Evolutionary conservation across 345 rosid genomes (phyloP).

Genomic region (Sisymbrium altissimum): DNA sequence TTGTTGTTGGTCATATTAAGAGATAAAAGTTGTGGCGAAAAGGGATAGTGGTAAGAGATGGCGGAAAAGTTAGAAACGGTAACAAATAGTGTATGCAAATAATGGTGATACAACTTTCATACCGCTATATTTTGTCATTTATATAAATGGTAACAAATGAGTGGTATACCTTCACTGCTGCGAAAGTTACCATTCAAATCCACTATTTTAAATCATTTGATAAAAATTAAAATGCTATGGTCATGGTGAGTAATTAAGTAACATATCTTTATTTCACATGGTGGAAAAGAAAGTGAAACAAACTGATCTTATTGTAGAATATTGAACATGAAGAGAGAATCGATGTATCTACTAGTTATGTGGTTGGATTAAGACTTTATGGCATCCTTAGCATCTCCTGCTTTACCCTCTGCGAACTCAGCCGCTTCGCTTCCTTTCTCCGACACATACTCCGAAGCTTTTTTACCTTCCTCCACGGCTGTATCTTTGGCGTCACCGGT

Average conservation of each 20-base stretch:
- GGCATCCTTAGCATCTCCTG: slow-evolving; percentile 29
- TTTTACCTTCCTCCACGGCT: slow-evolving; percentile 2
- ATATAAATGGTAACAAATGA: no score
- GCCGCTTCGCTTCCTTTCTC: slow-evolving; percentile 39
- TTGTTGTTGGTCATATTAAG: no score
- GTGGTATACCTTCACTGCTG: no score
- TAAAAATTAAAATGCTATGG: background rate
- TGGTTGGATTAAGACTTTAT: slow-evolving; percentile 7
- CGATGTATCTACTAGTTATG: slow-evolving; percentile 13
- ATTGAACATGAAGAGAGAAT: background rate
- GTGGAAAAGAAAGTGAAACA: background rate
- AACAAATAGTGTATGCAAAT: no score
- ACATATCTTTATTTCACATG: background rate
- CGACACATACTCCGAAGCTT: slow-evolving; percentile 17
- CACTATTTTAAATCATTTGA: background rate
- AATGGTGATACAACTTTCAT: no score
- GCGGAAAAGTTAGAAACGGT: no score
- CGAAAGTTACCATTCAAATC: no score
- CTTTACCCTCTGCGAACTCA: slow-evolving; percentile 14
- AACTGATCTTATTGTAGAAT: slow-evolving; percentile 6
- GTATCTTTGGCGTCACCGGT: slow-evolving; percentile 6
- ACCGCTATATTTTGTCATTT: no score
- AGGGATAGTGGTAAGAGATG: no score
- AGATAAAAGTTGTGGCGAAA: no score
- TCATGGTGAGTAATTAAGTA: background rate